A percentile compares a stretch with the other conserved stretches of the same genome.
These are phyloP conservation scores for Globisporangium viniferum DNA, from an alignment of 352 stramenopile genomes.

Conservation along the genomic window DNA sequence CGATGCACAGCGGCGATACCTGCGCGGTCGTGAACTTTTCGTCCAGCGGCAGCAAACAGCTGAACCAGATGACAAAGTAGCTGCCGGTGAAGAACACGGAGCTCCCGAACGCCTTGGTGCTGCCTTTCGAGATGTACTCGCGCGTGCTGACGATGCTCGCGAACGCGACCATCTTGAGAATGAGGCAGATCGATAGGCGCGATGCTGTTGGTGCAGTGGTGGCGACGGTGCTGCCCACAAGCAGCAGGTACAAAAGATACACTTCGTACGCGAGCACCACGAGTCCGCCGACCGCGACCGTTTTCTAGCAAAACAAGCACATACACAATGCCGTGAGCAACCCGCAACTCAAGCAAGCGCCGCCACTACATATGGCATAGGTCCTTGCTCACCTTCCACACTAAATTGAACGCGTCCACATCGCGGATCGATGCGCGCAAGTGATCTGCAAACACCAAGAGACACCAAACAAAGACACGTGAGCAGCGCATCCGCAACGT, in stretches of 20 bases:
- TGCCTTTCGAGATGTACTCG: constrained; percentile 31
- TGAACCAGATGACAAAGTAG: constrained; percentile 41
- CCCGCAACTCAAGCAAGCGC: no score
- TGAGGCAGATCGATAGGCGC: constrained; percentile 25
- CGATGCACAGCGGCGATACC: constrained; percentile 35
- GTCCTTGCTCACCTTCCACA: constrained; percentile 33
- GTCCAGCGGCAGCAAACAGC: constrained; percentile 22
- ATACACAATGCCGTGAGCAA: neutral
- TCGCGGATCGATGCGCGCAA: constrained; percentile 39
- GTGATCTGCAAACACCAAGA: constrained; percentile 28
- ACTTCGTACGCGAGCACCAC: constrained; percentile 40
- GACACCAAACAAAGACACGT: neutral
- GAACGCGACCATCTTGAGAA: constrained; percentile 38
- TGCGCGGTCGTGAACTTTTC: constrained; percentile 34
- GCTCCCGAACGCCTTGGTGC: constrained; percentile 13
- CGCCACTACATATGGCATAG: no score
- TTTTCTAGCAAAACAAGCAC: constrained; percentile 19
- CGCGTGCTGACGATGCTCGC: constrained; percentile 36
- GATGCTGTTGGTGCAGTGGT: neutral
- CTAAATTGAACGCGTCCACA: constrained; percentile 40
- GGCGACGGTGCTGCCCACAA: constrained; percentile 9
- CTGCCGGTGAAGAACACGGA: constrained; percentile 34
- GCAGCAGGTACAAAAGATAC: constrained; percentile 32
- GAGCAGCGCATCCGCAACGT: neutral
- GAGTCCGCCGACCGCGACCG: constrained; percentile 35